Evolutionary conservation across 2,329 filamentous ascomycete species (phyloP), one percentile per base, ranked within the genome.

Genomic region (Penicillium capsulatum): DNA sequence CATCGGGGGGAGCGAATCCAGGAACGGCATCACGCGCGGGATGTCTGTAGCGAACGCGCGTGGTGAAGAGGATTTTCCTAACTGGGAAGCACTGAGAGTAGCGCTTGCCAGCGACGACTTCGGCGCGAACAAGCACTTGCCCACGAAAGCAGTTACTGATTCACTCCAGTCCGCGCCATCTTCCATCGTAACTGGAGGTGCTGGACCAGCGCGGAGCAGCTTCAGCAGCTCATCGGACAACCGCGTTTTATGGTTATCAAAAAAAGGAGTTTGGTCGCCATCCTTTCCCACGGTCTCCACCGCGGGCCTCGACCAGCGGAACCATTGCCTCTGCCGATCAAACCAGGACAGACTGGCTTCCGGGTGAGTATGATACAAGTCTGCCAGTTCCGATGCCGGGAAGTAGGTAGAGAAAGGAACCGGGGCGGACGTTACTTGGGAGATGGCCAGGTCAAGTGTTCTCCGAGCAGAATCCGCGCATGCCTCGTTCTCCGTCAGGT

Each of bases 121-220:
- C 30, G 42, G 54, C 28, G 53, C 27, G 37, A 69, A 68, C n/a
- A 68, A 53, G 44, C 62, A 66, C 38, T 56, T 62, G n/a, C 66
- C 66, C 36, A 64, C 54, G 2, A 59, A 48, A 15, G 65, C 66
- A 15, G 59, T 64, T 16, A 69, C 40, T 8, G 53, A 59, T 42
- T 68, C 66, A 14, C 54, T 52, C 1, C 59, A 36, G 10, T 45
- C 40, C 5, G 34, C 38, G 13, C 42, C 40, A 3, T 37, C 34
- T 7, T 16, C 26, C 4, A 22, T 13, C 2, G 20, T 8, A 2
- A 17, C 14, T 7, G 41, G 42, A 3, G 39, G 17, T 11, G 32
- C 17, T 10, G 41, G 29, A 17, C 24, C 27, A 16, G 45, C 37
- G 31, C 57, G 50, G 19, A 66, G 55, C 11, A 64, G 34, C 28